Evolutionary conservation across 225 moss, liverwort and hornwort species (phyloP), one percentile per base, ranked within the genome.

Genomic region (Straminergon stramineum): DNA sequence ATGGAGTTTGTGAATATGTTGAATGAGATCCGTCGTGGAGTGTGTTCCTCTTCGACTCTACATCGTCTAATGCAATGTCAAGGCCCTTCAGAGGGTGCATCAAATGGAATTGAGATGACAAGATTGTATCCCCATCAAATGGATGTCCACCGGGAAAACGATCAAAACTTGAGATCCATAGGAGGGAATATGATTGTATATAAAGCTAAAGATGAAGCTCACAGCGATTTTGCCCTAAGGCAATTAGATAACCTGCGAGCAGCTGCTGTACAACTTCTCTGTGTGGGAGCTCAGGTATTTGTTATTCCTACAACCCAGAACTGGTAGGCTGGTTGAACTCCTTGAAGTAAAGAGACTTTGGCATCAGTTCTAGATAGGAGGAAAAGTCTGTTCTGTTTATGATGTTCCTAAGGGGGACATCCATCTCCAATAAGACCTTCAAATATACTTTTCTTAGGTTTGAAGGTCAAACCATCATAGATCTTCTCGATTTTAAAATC

Each of bases 211-310:
- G 98, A 99, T 74, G 95, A 96, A 67, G 89, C 95, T 39, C 91
- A 88, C 61, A 95, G 62, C 81, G 95, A 95, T 27, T 96, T 96
- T 85, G 95, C 86, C 13, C 81, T 70, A 60, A 93, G 87, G 84
- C 96, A 97, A 86, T 93, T 99, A 80, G 95, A 94, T 22, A 95
- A 93, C 48, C 74, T 97, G 88, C 93, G 97, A 87, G 98, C 95
- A 78, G 92, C 90, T 67, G 88, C 91, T 24, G 85, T 93, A 27
- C 88, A 96, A 85, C 83, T 88, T 35, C 95, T 99, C 52, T 95
- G 94, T 87, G 88, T 95, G 57, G 97, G 98, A 88, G 98, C 97
- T 81, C 98, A 98, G 97, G 97, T 96, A 93, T 82, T 84, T 70
- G 43, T 51, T 15, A 30, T 19, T 87, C 85, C 78, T 83, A 73